Evolutionary conservation across 1,284 basidiomycete species (phyloP).

Genomic region (Paramarasmius palmivorus): DNA sequence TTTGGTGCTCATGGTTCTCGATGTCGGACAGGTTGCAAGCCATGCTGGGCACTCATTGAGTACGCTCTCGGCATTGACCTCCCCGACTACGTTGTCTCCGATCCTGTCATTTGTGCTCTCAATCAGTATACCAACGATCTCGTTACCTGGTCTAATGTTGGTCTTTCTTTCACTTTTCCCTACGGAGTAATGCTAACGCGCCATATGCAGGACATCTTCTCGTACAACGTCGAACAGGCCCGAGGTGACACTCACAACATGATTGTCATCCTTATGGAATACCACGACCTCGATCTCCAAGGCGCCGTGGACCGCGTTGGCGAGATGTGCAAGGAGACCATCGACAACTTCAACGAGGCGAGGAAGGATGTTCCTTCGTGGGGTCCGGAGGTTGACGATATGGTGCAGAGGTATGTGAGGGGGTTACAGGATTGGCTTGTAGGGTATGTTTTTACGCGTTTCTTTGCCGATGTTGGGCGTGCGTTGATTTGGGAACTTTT

Average conservation of each 20-base stretch:
- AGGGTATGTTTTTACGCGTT: slow-evolving; percentile 34
- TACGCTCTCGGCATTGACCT: slow-evolving; percentile 55
- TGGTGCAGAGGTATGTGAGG: slow-evolving; percentile 48
- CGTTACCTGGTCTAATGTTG: slow-evolving; percentile 61
- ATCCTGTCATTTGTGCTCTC: slow-evolving; percentile 52
- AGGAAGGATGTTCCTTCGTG: slow-evolving; percentile 49
- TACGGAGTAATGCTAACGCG: background rate
- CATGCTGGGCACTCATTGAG: slow-evolving; percentile 62
- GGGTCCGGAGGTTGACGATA: slow-evolving; percentile 49
- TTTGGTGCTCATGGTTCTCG: background rate
- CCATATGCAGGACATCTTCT: slow-evolving; percentile 54
- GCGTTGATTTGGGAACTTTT: background rate
- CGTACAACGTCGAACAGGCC: slow-evolving; percentile 63
- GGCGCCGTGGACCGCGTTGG: slow-evolving; percentile 55
- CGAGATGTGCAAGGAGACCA: slow-evolving; percentile 46
- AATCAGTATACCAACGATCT: slow-evolving; percentile 57
- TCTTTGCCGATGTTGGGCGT: background rate
- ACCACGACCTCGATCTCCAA: slow-evolving; percentile 48
- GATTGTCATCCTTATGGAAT: slow-evolving; percentile 56
- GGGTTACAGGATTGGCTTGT: slow-evolving; percentile 61
- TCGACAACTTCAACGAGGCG: slow-evolving; percentile 46
- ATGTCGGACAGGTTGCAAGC: slow-evolving; percentile 47
- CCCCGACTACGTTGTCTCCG: slow-evolving; percentile 52
- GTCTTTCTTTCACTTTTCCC: slow-evolving; percentile 16
- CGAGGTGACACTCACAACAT: slow-evolving; percentile 60